Conservation (phyloP, 176 grass and related monocot species). For the bread wheat (Triticum aestivum) region DNA sequence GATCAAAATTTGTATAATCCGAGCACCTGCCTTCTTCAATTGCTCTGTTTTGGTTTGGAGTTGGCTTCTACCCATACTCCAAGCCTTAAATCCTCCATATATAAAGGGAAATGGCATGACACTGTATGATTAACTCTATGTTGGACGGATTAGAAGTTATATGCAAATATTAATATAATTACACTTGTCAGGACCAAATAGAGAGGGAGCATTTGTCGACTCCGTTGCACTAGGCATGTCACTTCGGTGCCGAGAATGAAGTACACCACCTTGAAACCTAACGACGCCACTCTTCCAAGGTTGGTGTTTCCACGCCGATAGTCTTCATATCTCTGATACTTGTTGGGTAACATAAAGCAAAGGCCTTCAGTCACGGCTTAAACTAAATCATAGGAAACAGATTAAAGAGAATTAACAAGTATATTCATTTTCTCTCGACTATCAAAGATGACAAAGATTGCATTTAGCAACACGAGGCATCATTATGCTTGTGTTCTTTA, state of each 20-base stretch:
- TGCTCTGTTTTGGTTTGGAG: not conserved
- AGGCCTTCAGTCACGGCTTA: not conserved
- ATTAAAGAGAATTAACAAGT: not conserved
- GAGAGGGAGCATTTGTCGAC: not conserved
- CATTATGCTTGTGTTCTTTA: not conserved
- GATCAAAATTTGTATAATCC: not conserved
- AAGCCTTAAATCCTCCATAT: not conserved
- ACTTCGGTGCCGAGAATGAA: not conserved
- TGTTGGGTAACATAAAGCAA: slow-evolving; percentile 40
- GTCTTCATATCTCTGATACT: slow-evolving; percentile 88
- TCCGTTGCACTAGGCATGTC: not conserved
- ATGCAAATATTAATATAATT: not conserved
- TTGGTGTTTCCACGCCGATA: slow-evolving; percentile 67
- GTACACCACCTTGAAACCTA: not conserved
- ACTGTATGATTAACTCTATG: not conserved
- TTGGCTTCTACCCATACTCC: not conserved
- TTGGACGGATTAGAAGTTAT: not conserved
- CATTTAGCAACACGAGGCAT: not conserved
- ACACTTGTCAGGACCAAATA: not conserved
- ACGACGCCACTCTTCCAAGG: slow-evolving; percentile 70
- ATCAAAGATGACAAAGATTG: not conserved
- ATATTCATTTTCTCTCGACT: too few species aligned
- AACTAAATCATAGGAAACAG: not conserved
- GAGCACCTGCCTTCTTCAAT: not conserved
- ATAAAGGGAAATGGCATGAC: not conserved